These are phyloP conservation scores for Rhizopus sp. DNA, from an alignment of 371 early-diverging fungal species.

Conservation along the genomic window DNA sequence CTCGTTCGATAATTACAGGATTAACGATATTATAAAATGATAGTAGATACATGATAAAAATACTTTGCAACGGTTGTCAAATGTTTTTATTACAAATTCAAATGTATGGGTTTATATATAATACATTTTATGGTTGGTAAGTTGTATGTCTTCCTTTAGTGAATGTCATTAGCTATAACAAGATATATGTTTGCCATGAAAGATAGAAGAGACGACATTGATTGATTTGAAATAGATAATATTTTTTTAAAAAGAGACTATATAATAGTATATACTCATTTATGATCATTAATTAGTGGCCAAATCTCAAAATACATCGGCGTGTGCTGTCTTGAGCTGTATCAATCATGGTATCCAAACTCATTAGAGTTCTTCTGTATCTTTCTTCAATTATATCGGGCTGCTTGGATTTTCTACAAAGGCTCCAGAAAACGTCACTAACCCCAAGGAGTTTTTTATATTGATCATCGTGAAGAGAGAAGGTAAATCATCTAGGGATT, in stretches of 20 bases:
- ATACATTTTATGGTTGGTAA: constrained; percentile 19
- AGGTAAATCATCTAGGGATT: constrained; percentile 25
- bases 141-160: constrained; percentile 24
- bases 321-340: constrained; percentile 24
- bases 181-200: constrained; percentile 19
- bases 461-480: constrained; percentile 26
- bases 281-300: constrained; percentile 12
- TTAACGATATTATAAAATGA: constrained; percentile 13
- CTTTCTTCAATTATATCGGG: constrained; percentile 23
- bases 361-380: constrained; percentile 22
- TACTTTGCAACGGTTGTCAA: constrained; percentile 16
- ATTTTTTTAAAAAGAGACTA: constrained; percentile 18
- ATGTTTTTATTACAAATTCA: constrained; percentile 19
- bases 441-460: constrained; percentile 24
- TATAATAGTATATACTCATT: constrained; percentile 17
- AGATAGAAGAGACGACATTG: constrained; percentile 13
- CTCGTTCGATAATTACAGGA: constrained; percentile 20
- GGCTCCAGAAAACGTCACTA: constrained; percentile 27
- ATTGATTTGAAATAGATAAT: constrained; percentile 16
- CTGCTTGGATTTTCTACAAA: constrained; percentile 25
- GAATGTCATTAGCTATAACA: constrained; percentile 16
- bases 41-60: constrained; percentile 12
- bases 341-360: constrained; percentile 26
- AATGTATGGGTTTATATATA: constrained; percentile 19
- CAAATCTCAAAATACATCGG: constrained; percentile 24